Base-by-base conservation (phyloP, 352 stramenopile species). In the Blastocystis sp. region DNA sequence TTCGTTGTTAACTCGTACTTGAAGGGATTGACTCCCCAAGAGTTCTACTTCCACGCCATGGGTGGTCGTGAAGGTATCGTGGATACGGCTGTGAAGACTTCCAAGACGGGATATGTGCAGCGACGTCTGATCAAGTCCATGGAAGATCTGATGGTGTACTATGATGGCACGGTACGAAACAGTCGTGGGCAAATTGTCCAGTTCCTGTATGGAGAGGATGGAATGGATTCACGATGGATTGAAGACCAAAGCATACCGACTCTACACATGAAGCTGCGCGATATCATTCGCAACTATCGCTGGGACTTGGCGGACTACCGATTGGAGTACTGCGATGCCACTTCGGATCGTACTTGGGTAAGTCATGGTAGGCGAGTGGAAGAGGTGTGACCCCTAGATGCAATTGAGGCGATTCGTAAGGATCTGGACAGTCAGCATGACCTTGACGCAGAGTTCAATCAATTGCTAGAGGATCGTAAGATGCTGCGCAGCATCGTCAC, bases 1-100 rank as follows among this genome's bases (percentile, higher is more conserved):
- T 99, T 99, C 90, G 97, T 99, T 47, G 97, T 99, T 91, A 99
- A 99, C 92, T 98, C 95, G 66, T 99, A 99, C 91, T 91, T 99
- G 66, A 96, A 97, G 90, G 94, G 94, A 73, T 89, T 97, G 91
- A 95, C 94, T 15, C 94, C 94, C 13, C 93, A 95, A 53, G 97
- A 99, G 92, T 99, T 99, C 90, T 99, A 98, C 91, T 99, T 99
- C 91, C 97, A 99, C 93, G 97, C 97, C 29, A 98, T 99, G 96
- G 96, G 96, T 94, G 96, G 96, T 92, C 95, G 96, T 91, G 97
- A 98, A 94, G 97, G 95, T 94, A 92, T 98, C 70, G 99, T 99
- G 92, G 97, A 99, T 95, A 99, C 97, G 20, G 97, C 97, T 37
- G 97, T 98, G 90, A 99, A 99, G 93, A 99, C 97, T 7, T 96